Conservation (phyloP, 352 stramenopile genomes). For the Nothophytophthora sp. region DNA sequence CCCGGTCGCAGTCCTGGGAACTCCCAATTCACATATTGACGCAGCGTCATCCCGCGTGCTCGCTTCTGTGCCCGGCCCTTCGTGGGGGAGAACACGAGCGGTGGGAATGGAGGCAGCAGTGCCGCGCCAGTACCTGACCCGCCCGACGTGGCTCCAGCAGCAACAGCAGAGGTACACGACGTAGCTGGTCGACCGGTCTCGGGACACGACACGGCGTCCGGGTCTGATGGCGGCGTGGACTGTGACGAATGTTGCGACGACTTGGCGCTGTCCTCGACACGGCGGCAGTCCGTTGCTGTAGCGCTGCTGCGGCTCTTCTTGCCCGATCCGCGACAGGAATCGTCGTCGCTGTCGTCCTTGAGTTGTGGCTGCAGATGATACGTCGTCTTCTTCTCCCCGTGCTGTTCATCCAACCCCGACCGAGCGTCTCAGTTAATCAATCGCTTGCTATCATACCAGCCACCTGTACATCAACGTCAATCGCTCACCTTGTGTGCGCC, state of each 20-base stretch:
- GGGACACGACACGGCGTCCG: slow-evolving; percentile 22
- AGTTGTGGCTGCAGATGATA: slow-evolving; percentile 31
- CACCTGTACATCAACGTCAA: slow-evolving; percentile 3
- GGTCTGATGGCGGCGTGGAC: too few species aligned
- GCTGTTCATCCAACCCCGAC: too few species aligned
- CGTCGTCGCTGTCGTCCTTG: slow-evolving; percentile 14
- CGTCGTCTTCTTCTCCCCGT: slow-evolving; percentile 30
- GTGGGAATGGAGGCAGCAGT: slow-evolving; percentile 53
- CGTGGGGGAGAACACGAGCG: slow-evolving; percentile 52
- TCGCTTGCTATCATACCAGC: too few species aligned
- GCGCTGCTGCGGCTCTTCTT: slow-evolving; percentile 20
- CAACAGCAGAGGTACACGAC: slow-evolving; percentile 1
- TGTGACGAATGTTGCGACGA: too few species aligned
- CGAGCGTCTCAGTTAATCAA: too few species aligned
- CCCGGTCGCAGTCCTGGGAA: slow-evolving; percentile 58
- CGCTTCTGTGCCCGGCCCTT: slow-evolving; percentile 34
- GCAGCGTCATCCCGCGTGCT: slow-evolving; percentile 46
- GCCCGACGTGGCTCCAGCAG: slow-evolving; percentile 9
- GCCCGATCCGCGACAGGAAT: background rate
- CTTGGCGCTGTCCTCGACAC: slow-evolving; percentile 28
- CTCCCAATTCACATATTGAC: slow-evolving; percentile 57
- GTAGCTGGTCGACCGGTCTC: slow-evolving; percentile 23
- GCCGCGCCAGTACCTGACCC: slow-evolving; percentile 14
- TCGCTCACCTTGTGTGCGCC: slow-evolving; percentile 50
- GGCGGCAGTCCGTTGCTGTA: too few species aligned